These are phyloP conservation scores for Schoenoplectus tabernaemontani DNA, from an alignment of 202 grass and related monocot species.

Conservation along the genomic window DNA sequence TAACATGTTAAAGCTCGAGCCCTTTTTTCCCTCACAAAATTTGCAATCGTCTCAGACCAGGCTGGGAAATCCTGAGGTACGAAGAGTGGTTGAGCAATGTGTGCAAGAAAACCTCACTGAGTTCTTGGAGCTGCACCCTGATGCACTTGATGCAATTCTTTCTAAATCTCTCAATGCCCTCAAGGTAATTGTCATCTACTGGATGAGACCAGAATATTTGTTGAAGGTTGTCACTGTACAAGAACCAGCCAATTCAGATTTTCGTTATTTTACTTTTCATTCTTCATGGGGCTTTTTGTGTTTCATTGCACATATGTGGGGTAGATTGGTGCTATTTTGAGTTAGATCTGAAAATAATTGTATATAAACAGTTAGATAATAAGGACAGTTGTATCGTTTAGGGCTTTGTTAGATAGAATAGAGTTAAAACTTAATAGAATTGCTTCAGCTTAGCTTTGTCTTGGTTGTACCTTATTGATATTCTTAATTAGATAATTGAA, in stretches of 20 bases:
- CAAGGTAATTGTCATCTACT: slow-evolving; percentile 45
- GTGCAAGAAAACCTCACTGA: slow-evolving; percentile 90
- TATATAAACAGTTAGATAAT: not conserved
- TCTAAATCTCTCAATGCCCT: slow-evolving; percentile 89
- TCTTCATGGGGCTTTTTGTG: not conserved
- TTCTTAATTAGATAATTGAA: not conserved
- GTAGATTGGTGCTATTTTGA: not conserved
- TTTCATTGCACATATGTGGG: not conserved
- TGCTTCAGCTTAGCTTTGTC: not conserved
- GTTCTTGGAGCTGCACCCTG: slow-evolving; percentile 89
- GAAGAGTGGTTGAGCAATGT: slow-evolving; percentile 84
- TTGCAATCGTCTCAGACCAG: slow-evolving; percentile 52
- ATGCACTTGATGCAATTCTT: slow-evolving; percentile 72
- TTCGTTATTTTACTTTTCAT: not conserved
- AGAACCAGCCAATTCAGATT: not conserved
- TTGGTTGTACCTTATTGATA: not conserved
- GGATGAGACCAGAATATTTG: not conserved
- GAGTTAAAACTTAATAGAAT: not conserved
- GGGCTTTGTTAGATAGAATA: not conserved
- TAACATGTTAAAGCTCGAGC: not conserved
- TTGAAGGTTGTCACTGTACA: not conserved
- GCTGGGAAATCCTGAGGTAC: slow-evolving; percentile 95
- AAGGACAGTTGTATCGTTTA: not conserved
- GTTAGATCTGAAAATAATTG: not conserved
- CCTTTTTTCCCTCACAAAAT: not conserved